Evolutionary conservation across 2,329 filamentous ascomycete species (phyloP), one percentile per base, ranked within the genome.

Genomic region (Trichoderma sp.): DNA sequence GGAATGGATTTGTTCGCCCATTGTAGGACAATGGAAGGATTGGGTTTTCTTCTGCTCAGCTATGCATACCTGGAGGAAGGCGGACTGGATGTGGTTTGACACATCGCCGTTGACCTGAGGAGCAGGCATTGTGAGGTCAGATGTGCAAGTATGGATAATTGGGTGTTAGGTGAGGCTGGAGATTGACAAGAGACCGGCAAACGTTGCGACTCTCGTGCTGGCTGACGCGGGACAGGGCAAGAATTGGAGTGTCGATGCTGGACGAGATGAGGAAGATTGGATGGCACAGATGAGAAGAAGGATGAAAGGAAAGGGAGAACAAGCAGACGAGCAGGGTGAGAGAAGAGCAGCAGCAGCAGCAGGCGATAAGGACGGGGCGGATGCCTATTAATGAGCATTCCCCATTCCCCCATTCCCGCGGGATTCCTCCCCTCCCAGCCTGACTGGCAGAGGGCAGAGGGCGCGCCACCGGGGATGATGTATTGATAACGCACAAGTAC

Each of bases 41-140:
- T 19, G 10, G 21, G 3, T 9, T 9, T 19, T n/a, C 26, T 30
- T 43, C 30, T 1, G 30, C 30, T 10, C 30, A 34, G 45, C n/a
- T 5, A 15, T 51, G 26, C 77, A 44, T 78, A 84, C 82, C 73
- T 82, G 77, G 63, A 85, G 62, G 72, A 84, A 84, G 64, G 80
- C 81, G 56, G 82, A 85, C 69, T 76, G 76, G 45, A 76, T 74
- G 63, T 78, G 75, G 59, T 78, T 78, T 68, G 79, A 74, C 63
- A 81, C 74, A 66, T 84, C 81, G 73, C 82, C 82, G 72, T 85
- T 85, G 66, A 84, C 80, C 71, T 84, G 82, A 64, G 71, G 69
- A 60, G 72, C 72, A 65, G 76, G 70, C 78, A 80, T 80, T 71
- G 65, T 72, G 68, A 69, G 63, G 51, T 55, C 17, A 17, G 34